These are phyloP conservation scores for Gracilaria domingensis DNA, from an alignment of 23 red algal species.

Conservation along the genomic window DNA sequence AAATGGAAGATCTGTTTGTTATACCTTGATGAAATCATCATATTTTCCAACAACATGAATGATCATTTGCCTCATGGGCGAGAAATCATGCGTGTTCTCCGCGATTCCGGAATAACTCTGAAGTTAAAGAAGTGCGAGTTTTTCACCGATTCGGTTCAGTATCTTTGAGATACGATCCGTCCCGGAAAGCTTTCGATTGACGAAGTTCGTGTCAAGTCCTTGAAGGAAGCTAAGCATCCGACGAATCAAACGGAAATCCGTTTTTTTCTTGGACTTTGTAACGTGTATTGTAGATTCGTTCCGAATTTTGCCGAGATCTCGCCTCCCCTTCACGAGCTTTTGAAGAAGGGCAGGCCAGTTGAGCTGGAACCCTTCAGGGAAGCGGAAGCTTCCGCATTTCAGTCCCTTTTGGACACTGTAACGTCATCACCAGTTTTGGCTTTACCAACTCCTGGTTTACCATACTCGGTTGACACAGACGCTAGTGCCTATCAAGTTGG, in stretches of 20 bases:
- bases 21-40: slow-evolving; percentile 29
- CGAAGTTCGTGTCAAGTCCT: background rate
- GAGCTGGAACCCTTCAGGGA: background rate
- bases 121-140: slow-evolving; percentile 39
- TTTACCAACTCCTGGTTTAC: background rate
- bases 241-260: slow-evolving; percentile 6
- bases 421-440: background rate
- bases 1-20: background rate
- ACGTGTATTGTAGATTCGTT: slow-evolving; percentile 26
- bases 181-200: background rate
- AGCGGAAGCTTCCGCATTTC: background rate
- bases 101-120: slow-evolving; percentile 26
- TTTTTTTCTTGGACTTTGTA: slow-evolving; percentile 23
- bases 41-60: slow-evolving; percentile 15
- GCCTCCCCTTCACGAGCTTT: background rate
- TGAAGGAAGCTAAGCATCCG: background rate
- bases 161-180: slow-evolving; percentile 26
- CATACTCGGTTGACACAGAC: slow-evolving; percentile 7
- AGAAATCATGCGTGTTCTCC: background rate
- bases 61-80: background rate
- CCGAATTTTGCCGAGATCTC: background rate
- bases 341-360: background rate
- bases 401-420: background rate
- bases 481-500: slow-evolving; percentile 14
- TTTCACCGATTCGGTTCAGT: slow-evolving; percentile 22